phyloP scores from a whole-genome alignment of 371 early-diverging fungal genomes.

The Mortierella sp. region DNA sequence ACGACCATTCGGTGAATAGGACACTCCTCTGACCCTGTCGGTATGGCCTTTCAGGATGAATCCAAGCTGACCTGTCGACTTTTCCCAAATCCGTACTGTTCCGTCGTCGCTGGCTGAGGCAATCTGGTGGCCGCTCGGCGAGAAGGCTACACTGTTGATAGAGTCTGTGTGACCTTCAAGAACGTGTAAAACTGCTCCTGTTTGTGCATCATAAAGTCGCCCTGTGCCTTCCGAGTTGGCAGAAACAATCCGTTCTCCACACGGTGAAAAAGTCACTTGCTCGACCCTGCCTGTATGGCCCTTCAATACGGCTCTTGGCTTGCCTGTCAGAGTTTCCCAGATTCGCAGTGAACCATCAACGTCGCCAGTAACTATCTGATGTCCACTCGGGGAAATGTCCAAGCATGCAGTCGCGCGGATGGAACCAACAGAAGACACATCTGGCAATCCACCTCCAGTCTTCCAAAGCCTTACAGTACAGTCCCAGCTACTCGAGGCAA shows the following conservation, averaged over 20 bases:
- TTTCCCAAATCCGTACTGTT: background rate
- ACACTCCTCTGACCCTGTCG: background rate
- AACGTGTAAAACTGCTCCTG: background rate
- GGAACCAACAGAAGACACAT: background rate
- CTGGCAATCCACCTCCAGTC: background rate
- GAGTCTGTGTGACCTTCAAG: background rate
- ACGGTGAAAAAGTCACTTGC: background rate
- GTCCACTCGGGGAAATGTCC: background rate
- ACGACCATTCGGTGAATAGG: background rate
- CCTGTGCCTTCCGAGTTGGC: background rate
- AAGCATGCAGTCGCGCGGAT: background rate
- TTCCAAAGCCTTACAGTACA: background rate
- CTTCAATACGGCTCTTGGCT: background rate
- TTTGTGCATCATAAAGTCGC: background rate
- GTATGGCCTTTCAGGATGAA: background rate
- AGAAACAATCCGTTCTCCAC: background rate
- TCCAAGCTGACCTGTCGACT: too few relatives aligned
- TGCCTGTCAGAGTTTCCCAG: background rate
- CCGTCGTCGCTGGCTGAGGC: background rate
- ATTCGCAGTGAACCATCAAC: background rate
- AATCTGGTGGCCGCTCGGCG: background rate
- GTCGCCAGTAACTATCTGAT: background rate
- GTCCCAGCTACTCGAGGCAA: background rate
- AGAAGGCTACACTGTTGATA: background rate
- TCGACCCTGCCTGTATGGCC: background rate